These are phyloP conservation scores for Citrus unshiu DNA, from an alignment of 345 rosid genomes.

Conservation along the genomic window DNA sequence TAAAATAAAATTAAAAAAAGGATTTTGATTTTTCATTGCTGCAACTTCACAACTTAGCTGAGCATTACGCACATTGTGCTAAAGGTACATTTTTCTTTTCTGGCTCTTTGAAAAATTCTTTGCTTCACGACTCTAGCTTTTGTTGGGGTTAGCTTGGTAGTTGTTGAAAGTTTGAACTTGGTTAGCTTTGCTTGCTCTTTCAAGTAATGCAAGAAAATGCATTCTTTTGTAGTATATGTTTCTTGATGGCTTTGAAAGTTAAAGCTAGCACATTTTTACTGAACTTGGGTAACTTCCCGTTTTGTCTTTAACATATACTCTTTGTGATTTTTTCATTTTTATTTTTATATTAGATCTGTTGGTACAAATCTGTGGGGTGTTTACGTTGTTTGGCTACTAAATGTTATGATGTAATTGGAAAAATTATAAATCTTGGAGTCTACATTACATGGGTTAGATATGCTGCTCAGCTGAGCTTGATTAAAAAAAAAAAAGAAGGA, in stretches of 20 bases:
- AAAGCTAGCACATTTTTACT: neutral
- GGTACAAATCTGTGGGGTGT: neutral
- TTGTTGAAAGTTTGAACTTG: slow-evolving; percentile 20
- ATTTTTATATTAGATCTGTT: slow-evolving; percentile 21
- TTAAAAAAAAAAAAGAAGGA: too few species aligned
- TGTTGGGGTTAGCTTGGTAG: slow-evolving; percentile 33
- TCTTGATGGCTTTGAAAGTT: neutral
- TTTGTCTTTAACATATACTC: neutral
- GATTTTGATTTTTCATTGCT: slow-evolving; percentile 12
- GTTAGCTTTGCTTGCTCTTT: slow-evolving; percentile 18
- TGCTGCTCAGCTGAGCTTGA: neutral
- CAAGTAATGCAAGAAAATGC: slow-evolving; percentile 15
- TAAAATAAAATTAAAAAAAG: neutral
- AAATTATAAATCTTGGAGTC: neutral
- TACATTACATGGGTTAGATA: neutral
- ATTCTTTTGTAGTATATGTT: neutral
- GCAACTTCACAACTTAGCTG: neutral
- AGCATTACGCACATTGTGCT: neutral
- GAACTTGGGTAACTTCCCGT: slow-evolving; percentile 1
- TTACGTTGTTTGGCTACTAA: slow-evolving; percentile 13
- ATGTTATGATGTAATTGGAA: neutral
- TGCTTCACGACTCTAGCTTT: neutral
- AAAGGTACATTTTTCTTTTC: neutral
- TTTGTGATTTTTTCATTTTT: neutral
- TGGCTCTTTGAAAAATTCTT: neutral